Evolutionary conservation across 1,284 basidiomycete genomes (phyloP).

Genomic region (Rhodotorula sp.): DNA sequence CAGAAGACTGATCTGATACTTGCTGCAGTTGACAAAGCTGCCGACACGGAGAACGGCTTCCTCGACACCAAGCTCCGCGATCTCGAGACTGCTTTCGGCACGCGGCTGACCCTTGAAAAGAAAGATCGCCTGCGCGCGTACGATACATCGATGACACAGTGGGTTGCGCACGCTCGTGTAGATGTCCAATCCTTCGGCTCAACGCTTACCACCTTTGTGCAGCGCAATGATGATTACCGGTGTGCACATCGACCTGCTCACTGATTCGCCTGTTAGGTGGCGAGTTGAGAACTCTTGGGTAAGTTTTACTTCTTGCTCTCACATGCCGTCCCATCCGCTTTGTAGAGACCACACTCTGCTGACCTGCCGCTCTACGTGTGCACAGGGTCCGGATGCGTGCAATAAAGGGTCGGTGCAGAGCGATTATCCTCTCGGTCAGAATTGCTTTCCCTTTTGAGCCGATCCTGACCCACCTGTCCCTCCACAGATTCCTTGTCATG

Average conservation of each 20-base stretch:
- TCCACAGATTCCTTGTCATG: slow-evolving; percentile 71
- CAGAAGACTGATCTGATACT: neutral
- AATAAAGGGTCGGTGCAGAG: slow-evolving; percentile 54
- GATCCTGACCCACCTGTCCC: neutral
- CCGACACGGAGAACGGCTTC: slow-evolving; percentile 41
- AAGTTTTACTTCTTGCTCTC: neutral
- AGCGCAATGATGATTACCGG: slow-evolving; percentile 68
- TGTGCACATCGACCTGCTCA: slow-evolving; percentile 76
- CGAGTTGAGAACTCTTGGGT: slow-evolving; percentile 95
- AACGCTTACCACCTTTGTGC: neutral
- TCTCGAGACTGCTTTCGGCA: slow-evolving; percentile 58
- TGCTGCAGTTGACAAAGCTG: slow-evolving; percentile 41
- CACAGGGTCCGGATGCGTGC: slow-evolving; percentile 60
- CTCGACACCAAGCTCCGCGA: slow-evolving; percentile 60
- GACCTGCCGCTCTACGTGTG: too few species aligned
- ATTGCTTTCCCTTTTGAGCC: neutral
- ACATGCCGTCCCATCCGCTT: too few species aligned
- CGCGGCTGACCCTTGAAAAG: slow-evolving; percentile 65
- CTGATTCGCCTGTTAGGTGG: slow-evolving; percentile 72
- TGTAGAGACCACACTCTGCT: too few species aligned
- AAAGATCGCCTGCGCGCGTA: slow-evolving; percentile 75
- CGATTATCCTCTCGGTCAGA: neutral
- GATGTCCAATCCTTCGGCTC: too few species aligned
- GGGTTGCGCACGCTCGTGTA: neutral
- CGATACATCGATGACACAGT: slow-evolving; percentile 82